phyloP scores from a whole-genome alignment of 2,329 filamentous ascomycete genomes.

The Monilinia vaccinii-corymbosi region DNA sequence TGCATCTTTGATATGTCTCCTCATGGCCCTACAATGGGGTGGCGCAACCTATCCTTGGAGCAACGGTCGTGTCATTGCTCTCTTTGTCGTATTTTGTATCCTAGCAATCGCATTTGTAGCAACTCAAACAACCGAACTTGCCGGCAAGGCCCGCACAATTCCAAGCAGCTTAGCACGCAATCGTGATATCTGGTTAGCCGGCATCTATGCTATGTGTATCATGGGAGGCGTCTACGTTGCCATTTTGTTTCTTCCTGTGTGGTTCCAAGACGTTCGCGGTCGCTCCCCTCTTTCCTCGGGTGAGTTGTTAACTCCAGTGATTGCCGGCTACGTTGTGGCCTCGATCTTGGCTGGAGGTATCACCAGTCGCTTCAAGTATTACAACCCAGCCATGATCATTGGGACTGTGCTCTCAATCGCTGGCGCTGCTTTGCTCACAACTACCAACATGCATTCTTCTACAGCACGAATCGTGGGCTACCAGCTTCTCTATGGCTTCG shows the following conservation, averaged over 20 bases:
- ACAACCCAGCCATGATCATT: slow-evolving; percentile 20
- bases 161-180: slow-evolving; percentile 26
- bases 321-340: slow-evolving; percentile 25
- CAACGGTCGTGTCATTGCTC: slow-evolving; percentile 25
- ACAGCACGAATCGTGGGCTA: slow-evolving; percentile 41
- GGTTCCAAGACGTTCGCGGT: slow-evolving; percentile 38
- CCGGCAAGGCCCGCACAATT: slow-evolving; percentile 27
- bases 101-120: slow-evolving; percentile 23
- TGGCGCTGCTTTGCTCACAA: slow-evolving; percentile 30
- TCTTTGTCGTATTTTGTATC: slow-evolving; percentile 27
- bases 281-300: slow-evolving; percentile 34
- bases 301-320: slow-evolving; percentile 31
- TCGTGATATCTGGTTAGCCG: slow-evolving; percentile 17
- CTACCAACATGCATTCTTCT: slow-evolving; percentile 26
- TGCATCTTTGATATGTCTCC: slow-evolving; percentile 26
- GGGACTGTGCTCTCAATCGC: slow-evolving; percentile 9
- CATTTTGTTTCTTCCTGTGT: slow-evolving; percentile 37
- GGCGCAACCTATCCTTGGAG: slow-evolving; percentile 28
- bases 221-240: not conserved
- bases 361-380: slow-evolving; percentile 28
- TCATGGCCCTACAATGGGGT: slow-evolving; percentile 27
- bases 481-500: slow-evolving; percentile 35
- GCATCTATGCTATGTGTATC: not conserved
- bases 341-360: slow-evolving; percentile 14
- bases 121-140: slow-evolving; percentile 28